These are phyloP conservation scores for Tetragonia tetragonoides DNA, from an alignment of 148 eudicot species.

Conservation along the genomic window DNA sequence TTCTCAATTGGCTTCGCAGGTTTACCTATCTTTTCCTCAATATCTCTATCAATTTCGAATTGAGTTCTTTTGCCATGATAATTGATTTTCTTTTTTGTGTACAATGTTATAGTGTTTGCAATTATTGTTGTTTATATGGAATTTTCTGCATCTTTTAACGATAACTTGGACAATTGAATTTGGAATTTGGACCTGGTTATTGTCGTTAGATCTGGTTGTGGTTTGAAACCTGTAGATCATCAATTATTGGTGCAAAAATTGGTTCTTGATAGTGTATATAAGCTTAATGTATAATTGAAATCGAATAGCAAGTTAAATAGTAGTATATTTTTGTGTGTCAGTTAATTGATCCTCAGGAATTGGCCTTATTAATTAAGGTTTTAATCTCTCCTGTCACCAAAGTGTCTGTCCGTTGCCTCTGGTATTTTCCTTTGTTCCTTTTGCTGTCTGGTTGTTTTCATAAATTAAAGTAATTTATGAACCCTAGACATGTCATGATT, in stretches of 20 bases:
- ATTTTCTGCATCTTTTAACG: background rate
- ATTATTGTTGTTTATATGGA: background rate
- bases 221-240: background rate
- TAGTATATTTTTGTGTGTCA: background rate
- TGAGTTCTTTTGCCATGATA: background rate
- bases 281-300: background rate
- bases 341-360: too few relatives aligned
- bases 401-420: background rate
- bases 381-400: background rate
- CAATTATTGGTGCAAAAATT: background rate
- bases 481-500: too few relatives aligned
- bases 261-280: background rate
- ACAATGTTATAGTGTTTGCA: background rate
- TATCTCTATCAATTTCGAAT: background rate
- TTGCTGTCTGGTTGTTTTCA: background rate
- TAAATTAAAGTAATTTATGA: background rate
- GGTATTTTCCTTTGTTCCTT: background rate
- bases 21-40: background rate
- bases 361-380: too few relatives aligned
- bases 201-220: background rate
- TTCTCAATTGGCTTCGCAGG: constrained; percentile 44
- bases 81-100: background rate
- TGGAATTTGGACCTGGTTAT: background rate
- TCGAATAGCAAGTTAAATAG: background rate
- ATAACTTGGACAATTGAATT: background rate